Evolutionary conservation across 768 basidiomycete species (phyloP), one percentile per base, ranked within the genome.

Genomic region (Hemileccinum rubropunctum): DNA sequence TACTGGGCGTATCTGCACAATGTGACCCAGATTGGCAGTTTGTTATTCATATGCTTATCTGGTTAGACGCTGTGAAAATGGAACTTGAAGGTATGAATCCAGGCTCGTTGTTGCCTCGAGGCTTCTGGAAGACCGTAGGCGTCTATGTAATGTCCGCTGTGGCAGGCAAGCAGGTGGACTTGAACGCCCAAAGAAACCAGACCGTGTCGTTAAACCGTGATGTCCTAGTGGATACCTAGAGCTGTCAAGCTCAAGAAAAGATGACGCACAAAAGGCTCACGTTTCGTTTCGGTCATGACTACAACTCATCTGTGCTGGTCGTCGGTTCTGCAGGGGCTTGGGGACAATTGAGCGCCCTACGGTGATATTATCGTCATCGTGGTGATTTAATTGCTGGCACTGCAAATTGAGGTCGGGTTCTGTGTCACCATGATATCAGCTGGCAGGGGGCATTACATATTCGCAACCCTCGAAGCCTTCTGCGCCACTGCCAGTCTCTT

Each of bases 381-480:
- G 28, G 17, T 44, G 35, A 27, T 27, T 34, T 21, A 18, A 44
- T 44, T 20, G 11, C 30, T n/a, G n/a, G n/a, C 18, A 30, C 21
- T 12, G 4, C 28, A 30, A 23, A 12, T 30, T 2, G 28, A 30
- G 11, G 28, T 10, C 20, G 15, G 18, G 20, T 21, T 15, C 20
- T 33, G 7, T 33, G 42, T 44, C 32, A 21, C 42, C 32, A 33
- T 23, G 14, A 34, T 28, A 12, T 4, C 36, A 17, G 41, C 15
- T 12, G 27, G 8, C 36, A 23, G 23, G 26, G 17, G 10, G 12
- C 17, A 27, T 10, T 20, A 18, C 8, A 26, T 21, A 18, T 42
- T 58, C 56, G 53, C 56, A 30, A 49, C 34, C 23, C 56, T 40
- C 20, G 18, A 57, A 38, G 43, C 10, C 32, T 41, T 53, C 18